phyloP scores from a whole-genome alignment of 331 rosid species.

The Rosa hybrid region DNA sequence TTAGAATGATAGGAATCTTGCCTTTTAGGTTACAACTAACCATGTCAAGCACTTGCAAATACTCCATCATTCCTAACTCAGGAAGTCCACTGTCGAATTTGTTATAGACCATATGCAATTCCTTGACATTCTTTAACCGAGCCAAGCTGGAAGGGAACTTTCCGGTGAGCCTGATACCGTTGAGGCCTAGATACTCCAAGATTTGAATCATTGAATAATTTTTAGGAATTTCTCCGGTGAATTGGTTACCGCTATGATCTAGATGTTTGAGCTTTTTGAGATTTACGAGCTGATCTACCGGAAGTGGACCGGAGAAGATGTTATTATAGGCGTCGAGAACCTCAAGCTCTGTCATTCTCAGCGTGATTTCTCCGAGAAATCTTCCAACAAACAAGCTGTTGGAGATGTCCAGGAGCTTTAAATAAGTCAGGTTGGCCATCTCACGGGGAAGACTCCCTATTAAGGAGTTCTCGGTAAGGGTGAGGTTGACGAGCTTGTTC shows the following conservation, averaged over 20 bases:
- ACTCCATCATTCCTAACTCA: slow-evolving; percentile 54
- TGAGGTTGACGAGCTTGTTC: slow-evolving; percentile 50
- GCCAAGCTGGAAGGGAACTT: slow-evolving; percentile 55
- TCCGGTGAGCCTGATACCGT: slow-evolving; percentile 44
- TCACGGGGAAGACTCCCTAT: slow-evolving; percentile 54
- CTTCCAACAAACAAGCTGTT: slow-evolving; percentile 44
- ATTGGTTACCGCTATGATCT: slow-evolving; percentile 60
- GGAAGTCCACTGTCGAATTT: slow-evolving; percentile 54
- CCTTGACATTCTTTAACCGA: slow-evolving; percentile 45
- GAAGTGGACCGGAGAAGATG: slow-evolving; percentile 30
- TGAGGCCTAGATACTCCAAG: slow-evolving; percentile 50
- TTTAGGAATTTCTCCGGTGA: slow-evolving; percentile 61
- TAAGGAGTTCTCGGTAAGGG: slow-evolving; percentile 45
- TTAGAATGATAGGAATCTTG: slow-evolving; percentile 45
- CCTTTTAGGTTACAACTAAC: slow-evolving; percentile 53
- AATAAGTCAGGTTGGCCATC: slow-evolving; percentile 52
- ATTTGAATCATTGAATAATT: slow-evolving; percentile 53
- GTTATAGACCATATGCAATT: slow-evolving; percentile 44
- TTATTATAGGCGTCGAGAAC: slow-evolving; percentile 43
- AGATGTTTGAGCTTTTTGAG: slow-evolving; percentile 49
- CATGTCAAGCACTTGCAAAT: slow-evolving; percentile 49
- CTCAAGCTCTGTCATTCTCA: slow-evolving; percentile 49
- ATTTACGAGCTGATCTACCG: slow-evolving; percentile 28
- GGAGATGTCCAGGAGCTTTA: slow-evolving; percentile 59
- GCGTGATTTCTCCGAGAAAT: slow-evolving; percentile 43